Evolutionary conservation across 2,329 filamentous ascomycete genomes (phyloP).

Genomic region (Orbilia oligospora): DNA sequence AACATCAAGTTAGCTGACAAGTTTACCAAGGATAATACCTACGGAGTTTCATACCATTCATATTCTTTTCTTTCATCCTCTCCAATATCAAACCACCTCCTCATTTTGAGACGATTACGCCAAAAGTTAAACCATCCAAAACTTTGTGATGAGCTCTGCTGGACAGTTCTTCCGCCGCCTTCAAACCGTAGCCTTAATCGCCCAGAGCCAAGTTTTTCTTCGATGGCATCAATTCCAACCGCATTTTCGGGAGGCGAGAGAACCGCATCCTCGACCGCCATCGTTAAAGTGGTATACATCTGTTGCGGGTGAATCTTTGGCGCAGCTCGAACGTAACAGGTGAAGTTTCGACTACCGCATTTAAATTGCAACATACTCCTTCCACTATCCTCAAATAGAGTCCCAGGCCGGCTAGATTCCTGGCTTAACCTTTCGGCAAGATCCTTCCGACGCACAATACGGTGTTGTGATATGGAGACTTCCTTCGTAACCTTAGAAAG

Average conservation of each 20-base stretch:
- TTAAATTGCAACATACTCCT: constrained; percentile 58
- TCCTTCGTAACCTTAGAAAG: constrained; percentile 46
- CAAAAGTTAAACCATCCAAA: constrained; percentile 58
- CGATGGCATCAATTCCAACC: background rate
- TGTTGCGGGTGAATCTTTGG: constrained; percentile 43
- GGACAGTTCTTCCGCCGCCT: constrained; percentile 19
- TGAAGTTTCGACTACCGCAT: constrained; percentile 44
- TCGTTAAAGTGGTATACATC: constrained; percentile 48
- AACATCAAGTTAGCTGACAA: background rate
- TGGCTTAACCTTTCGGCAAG: constrained; percentile 47
- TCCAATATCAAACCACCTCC: constrained; percentile 53
- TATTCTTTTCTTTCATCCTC: constrained; percentile 56
- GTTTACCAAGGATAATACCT: background rate
- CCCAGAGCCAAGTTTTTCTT: constrained; percentile 51
- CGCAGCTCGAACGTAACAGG: constrained; percentile 45
- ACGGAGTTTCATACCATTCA: constrained; percentile 15
- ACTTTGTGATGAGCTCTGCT: constrained; percentile 39
- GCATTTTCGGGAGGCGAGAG: constrained; percentile 39
- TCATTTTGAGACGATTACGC: constrained; percentile 53
- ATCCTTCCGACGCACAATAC: constrained; percentile 30
- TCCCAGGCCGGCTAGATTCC: constrained; percentile 32
- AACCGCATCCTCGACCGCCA: constrained; percentile 53
- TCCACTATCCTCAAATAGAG: constrained; percentile 43
- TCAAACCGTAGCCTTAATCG: constrained; percentile 47
- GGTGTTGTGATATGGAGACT: constrained; percentile 53